Conservation (phyloP, 306 rosid species). For the Fragaria nilgerrensis region DNA sequence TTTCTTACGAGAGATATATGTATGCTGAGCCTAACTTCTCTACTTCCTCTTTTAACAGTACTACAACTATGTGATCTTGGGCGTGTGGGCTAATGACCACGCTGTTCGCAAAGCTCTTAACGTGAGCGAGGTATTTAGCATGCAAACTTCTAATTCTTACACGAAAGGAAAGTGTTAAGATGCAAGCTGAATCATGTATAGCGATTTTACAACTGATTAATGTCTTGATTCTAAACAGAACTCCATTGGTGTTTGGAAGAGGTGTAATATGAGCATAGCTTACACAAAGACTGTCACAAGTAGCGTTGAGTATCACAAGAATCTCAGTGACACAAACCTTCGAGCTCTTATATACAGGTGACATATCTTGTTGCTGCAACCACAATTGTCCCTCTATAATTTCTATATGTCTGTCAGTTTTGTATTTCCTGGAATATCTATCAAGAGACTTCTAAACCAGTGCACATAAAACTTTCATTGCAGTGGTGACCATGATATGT, state of each 20-base stretch:
- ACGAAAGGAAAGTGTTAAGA: neutral
- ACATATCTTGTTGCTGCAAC: neutral
- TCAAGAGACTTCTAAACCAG: neutral
- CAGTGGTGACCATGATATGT: conserved; percentile 33
- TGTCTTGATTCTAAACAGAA: conserved; percentile 8
- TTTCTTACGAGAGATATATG: neutral
- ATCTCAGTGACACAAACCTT: conserved; percentile 25
- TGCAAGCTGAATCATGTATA: neutral
- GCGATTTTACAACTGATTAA: neutral
- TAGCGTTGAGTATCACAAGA: conserved; percentile 18
- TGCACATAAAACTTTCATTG: neutral
- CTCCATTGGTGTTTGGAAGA: conserved; percentile 27
- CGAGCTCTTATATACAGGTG: conserved; percentile 34
- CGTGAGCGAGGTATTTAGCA: conserved; percentile 15
- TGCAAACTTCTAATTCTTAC: neutral
- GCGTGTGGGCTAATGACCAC: conserved; percentile 25
- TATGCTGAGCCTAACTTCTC: neutral
- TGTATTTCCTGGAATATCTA: neutral
- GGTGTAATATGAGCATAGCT: conserved; percentile 32
- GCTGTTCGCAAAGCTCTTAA: conserved; percentile 24
- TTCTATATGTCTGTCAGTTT: neutral
- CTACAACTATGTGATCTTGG: conserved; percentile 22
- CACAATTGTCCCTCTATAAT: neutral
- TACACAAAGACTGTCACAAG: conserved; percentile 27
- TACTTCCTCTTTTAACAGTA: conserved; percentile 9